Base-by-base conservation (phyloP, 805 yeast genomes). In the Candida namnaoensis region DNA sequence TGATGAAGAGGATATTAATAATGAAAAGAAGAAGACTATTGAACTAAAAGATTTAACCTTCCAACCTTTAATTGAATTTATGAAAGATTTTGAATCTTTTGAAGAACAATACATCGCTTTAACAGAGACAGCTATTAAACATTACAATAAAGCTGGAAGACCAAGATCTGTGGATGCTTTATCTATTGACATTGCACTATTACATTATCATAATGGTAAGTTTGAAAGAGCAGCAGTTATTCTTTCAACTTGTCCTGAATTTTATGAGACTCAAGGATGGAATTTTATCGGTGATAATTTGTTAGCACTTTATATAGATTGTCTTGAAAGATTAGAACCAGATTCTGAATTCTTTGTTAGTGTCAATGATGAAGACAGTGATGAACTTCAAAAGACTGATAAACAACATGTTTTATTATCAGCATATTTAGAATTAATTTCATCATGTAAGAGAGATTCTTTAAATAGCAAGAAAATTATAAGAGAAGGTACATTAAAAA, bases 251-350 rank as follows among this genome's bases (percentile, higher is more conserved):
- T 79, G 93, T 3, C 86, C 85, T 38, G 77, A 74, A 34, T 77
- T 77, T 42, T 88, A 84, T 52, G 70, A 74, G 7, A 61, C 69
- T 15, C 76, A 80, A 38, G 87, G 88, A 1, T 90, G 97, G 97
- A 74, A 74, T 39, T 59, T 65, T 37, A 76, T 88, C 53, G 85
- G 95, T 1, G 70, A 77, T 6, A 61, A 72, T n/a, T 60, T 91
- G 14, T 66, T 87, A 34, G 78, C 76, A 48, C 65, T 80, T 1
- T 88, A 81, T 53, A 70, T 85, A 27, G 77, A 78, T 34, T 87
- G 95, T 51, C 66, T 88, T 33, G 76, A 75, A 45, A 63, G 72
- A 26, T 48, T 59, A 38, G 53, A 49, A 11, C 52, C 60, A 2
- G 42, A 48, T 7, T 53, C 60, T 32, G 53, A 52, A 5, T 45